Conservation (phyloP, 495 filamentous ascomycete genomes). For the Aspergillus cavernicola region DNA sequence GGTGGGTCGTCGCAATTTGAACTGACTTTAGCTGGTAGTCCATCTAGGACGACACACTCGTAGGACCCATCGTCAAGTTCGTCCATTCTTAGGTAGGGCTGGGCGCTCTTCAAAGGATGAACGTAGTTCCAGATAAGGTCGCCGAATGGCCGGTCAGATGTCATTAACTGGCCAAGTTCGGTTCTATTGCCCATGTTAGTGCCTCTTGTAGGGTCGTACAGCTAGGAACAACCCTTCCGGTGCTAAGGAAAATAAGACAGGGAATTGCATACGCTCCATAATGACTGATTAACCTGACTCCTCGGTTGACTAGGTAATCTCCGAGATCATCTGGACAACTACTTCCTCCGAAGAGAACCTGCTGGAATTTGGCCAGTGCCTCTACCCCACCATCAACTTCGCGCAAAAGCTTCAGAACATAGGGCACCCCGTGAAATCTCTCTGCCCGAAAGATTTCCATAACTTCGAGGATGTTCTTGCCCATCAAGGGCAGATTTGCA, state of each 20-base stretch:
- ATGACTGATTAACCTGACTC: slow-evolving; percentile 51
- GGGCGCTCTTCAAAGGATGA: slow-evolving; percentile 32
- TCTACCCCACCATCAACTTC: slow-evolving; percentile 45
- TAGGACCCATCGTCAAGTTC: slow-evolving; percentile 43
- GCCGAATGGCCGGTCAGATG: slow-evolving; percentile 34
- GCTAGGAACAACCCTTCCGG: not conserved
- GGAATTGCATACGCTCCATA: slow-evolving; percentile 31
- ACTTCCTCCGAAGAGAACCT: slow-evolving; percentile 48
- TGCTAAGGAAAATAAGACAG: not conserved
- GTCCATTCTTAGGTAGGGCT: slow-evolving; percentile 47
- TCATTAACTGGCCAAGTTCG: slow-evolving; percentile 55
- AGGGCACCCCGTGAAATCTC: slow-evolving; percentile 52
- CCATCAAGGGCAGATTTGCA: slow-evolving; percentile 48
- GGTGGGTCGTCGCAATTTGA: slow-evolving; percentile 53
- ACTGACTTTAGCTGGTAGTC: slow-evolving; percentile 60
- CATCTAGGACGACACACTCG: slow-evolving; percentile 55
- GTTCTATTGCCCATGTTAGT: slow-evolving; percentile 25
- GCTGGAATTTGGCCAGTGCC: slow-evolving; percentile 37
- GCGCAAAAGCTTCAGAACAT: slow-evolving; percentile 49
- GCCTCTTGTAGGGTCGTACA: not conserved
- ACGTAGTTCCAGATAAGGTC: slow-evolving; percentile 67
- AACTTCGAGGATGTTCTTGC: slow-evolving; percentile 43
- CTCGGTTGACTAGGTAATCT: slow-evolving; percentile 45
- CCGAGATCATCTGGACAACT: slow-evolving; percentile 54
- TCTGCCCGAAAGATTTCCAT: slow-evolving; percentile 42